Conservation (phyloP, 2,329 filamentous ascomycete species). For the Colletotrichum liaoningense region DNA sequence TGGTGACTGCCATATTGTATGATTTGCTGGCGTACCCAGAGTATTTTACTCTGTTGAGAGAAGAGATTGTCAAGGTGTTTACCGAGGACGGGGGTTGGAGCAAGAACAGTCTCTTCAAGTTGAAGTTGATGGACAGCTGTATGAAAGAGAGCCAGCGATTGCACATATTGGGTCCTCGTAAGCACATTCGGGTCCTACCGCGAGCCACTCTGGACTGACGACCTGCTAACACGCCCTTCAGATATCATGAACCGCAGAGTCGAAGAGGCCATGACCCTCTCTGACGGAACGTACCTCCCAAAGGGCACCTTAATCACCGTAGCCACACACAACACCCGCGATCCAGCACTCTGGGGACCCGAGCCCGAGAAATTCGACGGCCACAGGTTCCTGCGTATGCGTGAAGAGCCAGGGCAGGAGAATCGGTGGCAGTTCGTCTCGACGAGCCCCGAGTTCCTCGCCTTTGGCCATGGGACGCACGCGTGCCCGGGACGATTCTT, state of each 20-base stretch:
- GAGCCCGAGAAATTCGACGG: slow-evolving; percentile 11
- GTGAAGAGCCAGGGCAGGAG: slow-evolving; percentile 15
- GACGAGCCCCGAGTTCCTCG: slow-evolving; percentile 47
- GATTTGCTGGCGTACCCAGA: slow-evolving; percentile 53
- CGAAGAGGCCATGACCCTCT: slow-evolving; percentile 18
- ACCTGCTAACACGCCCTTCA: background rate
- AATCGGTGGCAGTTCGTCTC: slow-evolving; percentile 53
- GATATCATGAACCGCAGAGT: slow-evolving; percentile 21
- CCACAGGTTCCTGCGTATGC: slow-evolving; percentile 24
- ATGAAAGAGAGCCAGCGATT: slow-evolving; percentile 52
- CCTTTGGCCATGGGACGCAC: slow-evolving; percentile 52
- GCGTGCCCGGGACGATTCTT: slow-evolving; percentile 58
- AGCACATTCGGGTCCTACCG: background rate
- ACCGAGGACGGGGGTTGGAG: slow-evolving; percentile 47
- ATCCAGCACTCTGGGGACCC: slow-evolving; percentile 5
- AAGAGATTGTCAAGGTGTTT: slow-evolving; percentile 52
- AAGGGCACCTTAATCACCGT: slow-evolving; percentile 15
- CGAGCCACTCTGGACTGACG: too few relatives aligned
- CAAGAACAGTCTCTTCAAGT: slow-evolving; percentile 49
- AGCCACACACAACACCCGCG: slow-evolving; percentile 6
- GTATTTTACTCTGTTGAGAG: slow-evolving; percentile 51
- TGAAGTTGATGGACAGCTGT: slow-evolving; percentile 54
- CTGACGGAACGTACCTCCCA: slow-evolving; percentile 24
- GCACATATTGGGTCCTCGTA: slow-evolving; percentile 10
- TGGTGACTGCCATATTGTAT: slow-evolving; percentile 49